phyloP scores from a whole-genome alignment of 768 basidiomycete genomes.

The Termitomyces sp. region DNA sequence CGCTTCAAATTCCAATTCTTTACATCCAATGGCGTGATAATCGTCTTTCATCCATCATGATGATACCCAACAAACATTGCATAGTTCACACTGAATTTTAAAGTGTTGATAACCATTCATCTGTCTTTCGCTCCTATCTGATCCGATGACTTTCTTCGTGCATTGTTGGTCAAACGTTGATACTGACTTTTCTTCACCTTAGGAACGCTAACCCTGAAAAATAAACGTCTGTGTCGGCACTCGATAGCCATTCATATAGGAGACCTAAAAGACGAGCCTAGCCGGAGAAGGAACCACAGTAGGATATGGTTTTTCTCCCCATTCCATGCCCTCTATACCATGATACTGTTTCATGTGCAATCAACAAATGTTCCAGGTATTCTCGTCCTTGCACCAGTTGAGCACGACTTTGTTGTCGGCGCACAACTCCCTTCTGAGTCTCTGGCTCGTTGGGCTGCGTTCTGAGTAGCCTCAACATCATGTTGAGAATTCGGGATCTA shows the following conservation, averaged over 20 bases:
- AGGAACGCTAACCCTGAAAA: conserved; percentile 69
- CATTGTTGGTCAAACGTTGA: conserved; percentile 1
- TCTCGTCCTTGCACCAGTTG: conserved; percentile 7
- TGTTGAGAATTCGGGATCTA: conserved; percentile 1
- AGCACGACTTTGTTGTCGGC: neutral
- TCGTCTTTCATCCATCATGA: conserved; percentile 24
- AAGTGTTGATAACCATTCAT: conserved; percentile 81
- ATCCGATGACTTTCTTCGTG: conserved; percentile 26
- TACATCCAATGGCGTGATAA: neutral
- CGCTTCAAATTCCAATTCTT: neutral
- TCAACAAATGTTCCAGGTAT: conserved; percentile 14
- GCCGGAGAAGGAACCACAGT: neutral
- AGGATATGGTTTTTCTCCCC: neutral
- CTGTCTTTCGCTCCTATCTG: conserved; percentile 99
- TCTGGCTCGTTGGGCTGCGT: conserved; percentile 4
- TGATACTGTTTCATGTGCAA: conserved; percentile 10
- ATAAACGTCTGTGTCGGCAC: conserved; percentile 23
- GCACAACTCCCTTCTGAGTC: conserved; percentile 5
- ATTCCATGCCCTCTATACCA: conserved; percentile 1
- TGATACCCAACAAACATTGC: conserved; percentile 60
- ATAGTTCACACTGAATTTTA: conserved; percentile 96
- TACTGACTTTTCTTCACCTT: conserved; percentile 20
- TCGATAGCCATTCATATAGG: neutral
- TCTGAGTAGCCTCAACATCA: conserved; percentile 6
- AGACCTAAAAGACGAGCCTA: neutral